Base-by-base conservation (phyloP, 1,284 basidiomycete genomes). In the Anthracocystis panici-leucophaei region DNA sequence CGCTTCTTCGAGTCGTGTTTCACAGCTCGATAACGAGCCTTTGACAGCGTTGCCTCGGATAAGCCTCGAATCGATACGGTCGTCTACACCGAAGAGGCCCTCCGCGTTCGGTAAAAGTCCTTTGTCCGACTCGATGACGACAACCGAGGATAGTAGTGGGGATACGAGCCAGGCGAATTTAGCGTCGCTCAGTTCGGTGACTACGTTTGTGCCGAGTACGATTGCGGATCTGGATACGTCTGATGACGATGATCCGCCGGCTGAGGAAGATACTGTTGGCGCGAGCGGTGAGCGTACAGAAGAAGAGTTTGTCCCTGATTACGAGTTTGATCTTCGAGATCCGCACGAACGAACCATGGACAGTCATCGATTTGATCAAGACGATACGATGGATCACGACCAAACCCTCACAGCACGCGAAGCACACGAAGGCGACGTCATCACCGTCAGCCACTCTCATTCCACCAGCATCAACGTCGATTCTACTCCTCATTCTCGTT, bases 201-300 rank as follows among this genome's bases (percentile, higher is more conserved):
- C 73, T 10, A 67, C 73, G 3, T 75, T 75, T 25, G 64, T 75
- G 8, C 73, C 73, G 1, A 62, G 51, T 29, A 55, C 55, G 25
- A 11, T 62, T 20, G 38, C 29, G 9, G 59, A 41, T 9, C 40
- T 45, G n/a, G 57, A 59, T 16, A 12, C 8, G 2, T 55, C 59
- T 11, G 65, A 68, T 14, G 63, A 63, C 2, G 66, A 65, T 25
- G 60, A 54, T 29, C 55, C 51, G 18, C 25, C 9, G 1, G 18
- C 18, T 10, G 59, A 42, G 5, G 21, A 46, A 35, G 42, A 45
- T 1, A 46, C 18, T 14, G 35, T 42, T 25, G n/a, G 6, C 5
- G 35, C 9, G 23, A 49, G 41, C 10, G 54, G 35, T 12, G 60
- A 59, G 4, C 3, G 48, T 2, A 49, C 48, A 27, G 27, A 35